phyloP scores from a whole-genome alignment of 1,139 yeast species.

The Yamadazyma diospyri region DNA sequence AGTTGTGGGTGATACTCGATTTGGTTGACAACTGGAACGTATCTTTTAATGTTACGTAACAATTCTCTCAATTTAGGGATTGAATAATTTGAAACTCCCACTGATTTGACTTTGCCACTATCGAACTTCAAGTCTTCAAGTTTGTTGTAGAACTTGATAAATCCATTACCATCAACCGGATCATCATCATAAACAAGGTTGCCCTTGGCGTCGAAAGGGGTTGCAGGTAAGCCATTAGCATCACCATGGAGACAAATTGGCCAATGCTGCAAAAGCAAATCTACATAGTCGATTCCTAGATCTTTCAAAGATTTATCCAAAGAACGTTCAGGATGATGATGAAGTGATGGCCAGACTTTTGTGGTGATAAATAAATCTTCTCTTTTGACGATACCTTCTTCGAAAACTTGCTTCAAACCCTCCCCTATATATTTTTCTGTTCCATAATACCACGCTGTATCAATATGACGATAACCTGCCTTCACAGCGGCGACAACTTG shows the following conservation, averaged over 20 bases:
- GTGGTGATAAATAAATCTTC: slow-evolving; percentile 60
- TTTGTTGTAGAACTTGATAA: slow-evolving; percentile 44
- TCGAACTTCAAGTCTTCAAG: slow-evolving; percentile 40
- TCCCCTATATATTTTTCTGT: slow-evolving; percentile 49
- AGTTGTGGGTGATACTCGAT: slow-evolving; percentile 48
- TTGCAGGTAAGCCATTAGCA: slow-evolving; percentile 33
- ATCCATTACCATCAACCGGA: slow-evolving; percentile 35
- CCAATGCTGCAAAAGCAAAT: slow-evolving; percentile 61
- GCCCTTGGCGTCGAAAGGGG: slow-evolving; percentile 39
- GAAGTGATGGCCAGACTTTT: slow-evolving; percentile 52
- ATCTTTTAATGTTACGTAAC: slow-evolving; percentile 23
- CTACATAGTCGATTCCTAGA: slow-evolving; percentile 55
- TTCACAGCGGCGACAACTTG: slow-evolving; percentile 38
- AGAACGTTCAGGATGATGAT: slow-evolving; percentile 36
- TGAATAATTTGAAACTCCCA: slow-evolving; percentile 46
- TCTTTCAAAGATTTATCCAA: slow-evolving; percentile 31
- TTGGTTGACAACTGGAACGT: slow-evolving; percentile 38
- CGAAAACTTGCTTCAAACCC: slow-evolving; percentile 47
- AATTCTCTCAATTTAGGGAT: slow-evolving; percentile 34
- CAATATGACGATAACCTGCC: slow-evolving; percentile 41
- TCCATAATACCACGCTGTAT: slow-evolving; percentile 48
- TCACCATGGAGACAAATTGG: slow-evolving; percentile 43
- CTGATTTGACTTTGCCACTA: slow-evolving; percentile 29
- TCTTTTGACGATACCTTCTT: slow-evolving; percentile 45
- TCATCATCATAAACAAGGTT: slow-evolving; percentile 39